Conservation (phyloP, 768 basidiomycete genomes). For the Clitopilus hobsonii region DNA sequence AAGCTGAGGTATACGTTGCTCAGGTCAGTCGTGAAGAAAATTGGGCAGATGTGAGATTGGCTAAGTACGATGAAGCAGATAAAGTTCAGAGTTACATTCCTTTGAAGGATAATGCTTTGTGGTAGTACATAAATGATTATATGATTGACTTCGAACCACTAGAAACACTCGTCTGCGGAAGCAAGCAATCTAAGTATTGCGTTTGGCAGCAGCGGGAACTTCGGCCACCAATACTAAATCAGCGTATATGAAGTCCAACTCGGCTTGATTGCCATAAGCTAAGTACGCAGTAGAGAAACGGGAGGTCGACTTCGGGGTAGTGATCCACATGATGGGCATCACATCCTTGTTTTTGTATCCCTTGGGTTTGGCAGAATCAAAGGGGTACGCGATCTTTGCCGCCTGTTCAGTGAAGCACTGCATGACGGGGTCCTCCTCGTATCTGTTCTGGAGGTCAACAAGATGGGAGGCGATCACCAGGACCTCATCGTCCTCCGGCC, state of each 20-base stretch:
- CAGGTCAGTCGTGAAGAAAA: too few species aligned
- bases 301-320: slow-evolving; percentile 7
- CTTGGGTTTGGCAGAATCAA: background rate
- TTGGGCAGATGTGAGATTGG: too few species aligned
- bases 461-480: background rate
- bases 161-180: background rate
- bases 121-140: too few species aligned
- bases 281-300: slow-evolving; percentile 11
- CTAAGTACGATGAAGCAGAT: too few species aligned
- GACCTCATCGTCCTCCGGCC: background rate
- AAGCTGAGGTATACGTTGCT: too few species aligned
- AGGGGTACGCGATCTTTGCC: slow-evolving; percentile 2
- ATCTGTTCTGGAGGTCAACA: background rate
- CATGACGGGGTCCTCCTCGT: background rate
- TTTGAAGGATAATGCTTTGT: too few species aligned
- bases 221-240: slow-evolving; percentile 15
- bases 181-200: background rate
- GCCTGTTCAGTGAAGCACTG: background rate
- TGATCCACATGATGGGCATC: slow-evolving; percentile 4
- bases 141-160: too few species aligned
- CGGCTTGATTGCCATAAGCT: slow-evolving; percentile 20
- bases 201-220: background rate
- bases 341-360: too few species aligned
- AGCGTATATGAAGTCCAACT: slow-evolving; percentile 12
- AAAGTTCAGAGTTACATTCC: too few species aligned